Conservation (phyloP, 257 asterid genomes). For the Prunella vulgaris region DNA sequence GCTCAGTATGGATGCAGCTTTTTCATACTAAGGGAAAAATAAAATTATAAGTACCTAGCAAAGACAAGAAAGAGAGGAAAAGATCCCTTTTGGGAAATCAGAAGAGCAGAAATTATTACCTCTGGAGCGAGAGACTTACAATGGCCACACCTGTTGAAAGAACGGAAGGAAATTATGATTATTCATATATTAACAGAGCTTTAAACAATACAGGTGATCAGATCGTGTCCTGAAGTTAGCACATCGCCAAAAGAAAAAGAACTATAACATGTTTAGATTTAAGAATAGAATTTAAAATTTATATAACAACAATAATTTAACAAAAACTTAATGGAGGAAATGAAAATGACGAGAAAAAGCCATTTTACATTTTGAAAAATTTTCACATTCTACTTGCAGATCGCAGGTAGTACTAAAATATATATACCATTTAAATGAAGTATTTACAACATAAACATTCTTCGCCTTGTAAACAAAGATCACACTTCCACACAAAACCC, state of each 20-base stretch:
- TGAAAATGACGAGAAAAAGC: background rate
- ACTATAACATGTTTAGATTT: background rate
- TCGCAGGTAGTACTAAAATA: background rate
- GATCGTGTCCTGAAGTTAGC: background rate
- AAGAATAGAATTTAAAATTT: background rate
- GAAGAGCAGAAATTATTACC: constrained; percentile 36
- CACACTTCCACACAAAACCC: background rate
- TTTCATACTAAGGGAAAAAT: constrained; percentile 49
- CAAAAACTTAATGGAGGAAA: background rate
- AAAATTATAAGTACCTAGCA: background rate
- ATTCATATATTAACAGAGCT: background rate
- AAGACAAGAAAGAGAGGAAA: background rate
- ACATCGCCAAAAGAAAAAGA: background rate
- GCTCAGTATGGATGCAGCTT: constrained; percentile 66
- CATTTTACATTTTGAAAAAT: background rate
- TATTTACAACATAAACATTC: background rate
- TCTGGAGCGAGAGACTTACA: constrained; percentile 92
- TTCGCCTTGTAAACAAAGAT: background rate
- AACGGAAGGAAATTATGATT: background rate
- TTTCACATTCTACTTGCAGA: background rate
- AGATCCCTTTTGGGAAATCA: background rate
- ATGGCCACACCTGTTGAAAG: constrained; percentile 83
- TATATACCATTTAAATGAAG: background rate
- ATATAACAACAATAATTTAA: background rate
- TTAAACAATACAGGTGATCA: background rate